phyloP scores from a whole-genome alignment of 257 asterid genomes.

The Anisodus tanguticus region DNA sequence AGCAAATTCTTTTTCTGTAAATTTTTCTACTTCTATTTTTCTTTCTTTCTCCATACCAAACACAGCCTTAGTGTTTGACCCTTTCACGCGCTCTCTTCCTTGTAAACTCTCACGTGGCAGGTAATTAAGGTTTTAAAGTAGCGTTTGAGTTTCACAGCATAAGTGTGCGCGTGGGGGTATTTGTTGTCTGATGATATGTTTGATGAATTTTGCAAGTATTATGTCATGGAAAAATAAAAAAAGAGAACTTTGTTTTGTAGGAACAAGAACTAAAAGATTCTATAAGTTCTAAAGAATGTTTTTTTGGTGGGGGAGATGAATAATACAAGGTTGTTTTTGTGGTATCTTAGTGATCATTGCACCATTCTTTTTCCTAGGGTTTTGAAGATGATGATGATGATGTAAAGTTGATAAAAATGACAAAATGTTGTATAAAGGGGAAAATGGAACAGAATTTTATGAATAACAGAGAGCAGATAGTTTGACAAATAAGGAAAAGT shows the following conservation, averaged over 20 bases:
- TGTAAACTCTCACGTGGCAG: not conserved
- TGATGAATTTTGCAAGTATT: conserved; percentile 17
- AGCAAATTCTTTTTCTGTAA: conserved; percentile 26
- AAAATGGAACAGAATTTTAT: conserved; percentile 18
- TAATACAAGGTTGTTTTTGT: not conserved
- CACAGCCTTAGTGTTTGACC: not conserved
- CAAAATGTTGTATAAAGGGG: not conserved
- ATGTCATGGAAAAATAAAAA: not conserved
- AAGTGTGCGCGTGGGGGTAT: not conserved
- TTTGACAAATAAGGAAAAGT: not conserved
- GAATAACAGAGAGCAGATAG: not conserved
- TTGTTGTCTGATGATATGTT: not conserved
- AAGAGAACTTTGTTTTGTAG: not conserved
- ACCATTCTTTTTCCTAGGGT: conserved; percentile 9
- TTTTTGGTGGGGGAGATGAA: not conserved
- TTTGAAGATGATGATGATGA: not conserved
- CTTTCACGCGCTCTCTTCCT: conserved; percentile 3
- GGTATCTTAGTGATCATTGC: conserved; percentile 10
- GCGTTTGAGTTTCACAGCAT: not conserved
- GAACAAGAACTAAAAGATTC: not conserved
- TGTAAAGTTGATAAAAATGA: not conserved
- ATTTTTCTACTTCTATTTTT: conserved; percentile 6
- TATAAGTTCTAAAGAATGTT: not conserved
- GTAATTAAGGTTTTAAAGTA: not conserved
- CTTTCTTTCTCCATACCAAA: conserved; percentile 23